Percentiles rank a stretch among this genome's conserved stretches.
Evolutionary conservation across 2,329 filamentous ascomycete species (phyloP).

Genomic region (Pseudogymnoascus sp.): DNA sequence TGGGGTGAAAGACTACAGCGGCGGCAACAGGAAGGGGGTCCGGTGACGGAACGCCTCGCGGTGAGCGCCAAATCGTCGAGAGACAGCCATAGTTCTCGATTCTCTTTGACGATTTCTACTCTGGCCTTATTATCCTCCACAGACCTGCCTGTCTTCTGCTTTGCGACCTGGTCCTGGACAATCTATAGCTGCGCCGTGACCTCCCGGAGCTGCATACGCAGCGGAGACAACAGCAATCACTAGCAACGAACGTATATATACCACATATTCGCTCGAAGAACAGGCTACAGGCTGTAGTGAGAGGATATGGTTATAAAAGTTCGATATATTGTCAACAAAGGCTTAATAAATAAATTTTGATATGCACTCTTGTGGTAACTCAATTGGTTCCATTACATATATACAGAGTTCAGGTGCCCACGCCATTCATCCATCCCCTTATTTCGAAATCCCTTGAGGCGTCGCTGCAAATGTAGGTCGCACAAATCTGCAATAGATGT

Average conservation of each 20-base stretch:
- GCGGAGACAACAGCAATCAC: no score
- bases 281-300: not conserved
- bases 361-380: not conserved
- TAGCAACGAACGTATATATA: not conserved
- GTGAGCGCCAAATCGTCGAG: no score
- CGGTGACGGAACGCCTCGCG: no score
- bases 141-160: no score
- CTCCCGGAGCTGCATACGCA: no score
- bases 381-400: conserved; percentile 13
- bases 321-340: conserved; percentile 11
- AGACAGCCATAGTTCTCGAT: no score
- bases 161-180: no score
- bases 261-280: not conserved
- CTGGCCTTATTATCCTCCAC: no score
- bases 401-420: conserved; percentile 6
- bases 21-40: no score
- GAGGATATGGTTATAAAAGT: not conserved
- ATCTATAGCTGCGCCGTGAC: no score
- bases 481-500: conserved; percentile 55
- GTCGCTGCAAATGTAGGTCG: conserved; percentile 72
- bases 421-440: conserved; percentile 1
- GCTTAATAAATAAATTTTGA: not conserved
- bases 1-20: no score
- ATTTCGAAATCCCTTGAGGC: conserved; percentile 38
- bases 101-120: no score